Base-by-base conservation (phyloP, 371 early-diverging fungal species). In the Actinomortierella wolfii region DNA sequence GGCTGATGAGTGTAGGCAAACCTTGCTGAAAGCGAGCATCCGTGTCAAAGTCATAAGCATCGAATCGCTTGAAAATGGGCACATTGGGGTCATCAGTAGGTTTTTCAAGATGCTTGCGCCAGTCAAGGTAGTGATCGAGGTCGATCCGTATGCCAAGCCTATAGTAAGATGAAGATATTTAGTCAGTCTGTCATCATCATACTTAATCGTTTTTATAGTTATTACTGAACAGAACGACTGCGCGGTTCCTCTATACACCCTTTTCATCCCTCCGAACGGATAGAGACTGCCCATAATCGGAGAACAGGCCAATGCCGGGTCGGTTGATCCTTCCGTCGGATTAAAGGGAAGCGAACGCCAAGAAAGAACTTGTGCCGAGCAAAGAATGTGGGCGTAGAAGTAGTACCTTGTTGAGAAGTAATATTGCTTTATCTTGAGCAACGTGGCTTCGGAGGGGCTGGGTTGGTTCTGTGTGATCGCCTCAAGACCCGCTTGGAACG, bases 371-470 rank as follows among this genome's bases (percentile, higher is more conserved):
- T n/a, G n/a, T n/a, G n/a, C n/a, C n/a, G n/a, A n/a, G n/a, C n/a
- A n/a, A n/a, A n/a, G n/a, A n/a, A n/a, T n/a, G n/a, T n/a, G n/a
- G n/a, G n/a, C n/a, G n/a, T n/a, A n/a, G 34, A 11, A 25, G 48
- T 45, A 24, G 45, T 70, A 70, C 70, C 70, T 64, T 49, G 70
- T 82, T 25, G 81, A 76, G 28, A 78, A 85, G 54, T 82, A 85
- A 65, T 80, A 82, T 49, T 85, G 83, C 56, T 83, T 85, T 56
- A 81, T 83, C 61, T 79, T 76, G 15, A 85, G 57, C 23, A 83
- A 49, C 43, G 68, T 64, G 4, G 61, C 56, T 34, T 46, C 48
- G 43, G 70, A 70, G 15, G 69, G 69, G 9, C 25, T 40, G 15
- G 56, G 47, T 51, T 75, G 59, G 24, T 67, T 18, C 24, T 64